Conservation (phyloP, 73 alveolate genomes). For the Tetrahymena elliotti region DNA sequence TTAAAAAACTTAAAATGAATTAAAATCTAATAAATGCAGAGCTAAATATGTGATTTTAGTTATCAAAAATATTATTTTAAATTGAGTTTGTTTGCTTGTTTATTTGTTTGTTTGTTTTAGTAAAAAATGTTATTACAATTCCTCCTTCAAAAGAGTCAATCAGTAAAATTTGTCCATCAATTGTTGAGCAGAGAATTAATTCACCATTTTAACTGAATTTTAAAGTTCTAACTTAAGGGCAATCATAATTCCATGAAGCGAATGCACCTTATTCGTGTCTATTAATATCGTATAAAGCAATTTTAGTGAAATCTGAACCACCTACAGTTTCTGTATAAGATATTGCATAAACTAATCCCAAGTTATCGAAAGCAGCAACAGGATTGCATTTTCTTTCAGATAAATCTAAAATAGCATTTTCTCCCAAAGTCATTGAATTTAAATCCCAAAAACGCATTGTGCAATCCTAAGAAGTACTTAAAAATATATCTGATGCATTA, state of each 20-base stretch:
- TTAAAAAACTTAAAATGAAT: too few relatives aligned
- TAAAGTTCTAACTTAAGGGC: conserved; percentile 39
- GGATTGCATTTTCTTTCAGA: conserved; percentile 65
- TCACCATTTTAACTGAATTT: conserved; percentile 43
- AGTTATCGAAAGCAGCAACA: conserved; percentile 60
- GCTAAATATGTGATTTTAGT: too few relatives aligned
- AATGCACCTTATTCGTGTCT: conserved; percentile 43
- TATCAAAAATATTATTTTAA: too few relatives aligned
- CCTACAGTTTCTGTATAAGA: not conserved
- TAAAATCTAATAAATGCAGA: too few relatives aligned
- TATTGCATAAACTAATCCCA: conserved; percentile 70
- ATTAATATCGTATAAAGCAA: conserved; percentile 36
- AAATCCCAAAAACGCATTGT: conserved; percentile 75
- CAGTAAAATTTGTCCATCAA: conserved; percentile 20
- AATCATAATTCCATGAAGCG: conserved; percentile 10
- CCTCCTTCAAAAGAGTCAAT: conserved; percentile 56
- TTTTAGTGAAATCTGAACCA: not conserved
- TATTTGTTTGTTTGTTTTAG: not conserved
- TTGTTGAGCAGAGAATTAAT: conserved; percentile 18
- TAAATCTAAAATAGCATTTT: conserved; percentile 55
- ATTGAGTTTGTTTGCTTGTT: too few relatives aligned
- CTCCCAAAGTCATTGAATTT: conserved; percentile 30
- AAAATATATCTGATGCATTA: conserved; percentile 65
- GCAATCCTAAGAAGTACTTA: conserved; percentile 67
- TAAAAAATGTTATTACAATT: not conserved